Base-by-base conservation (phyloP, 2,329 filamentous ascomycete genomes). In the Calonectria henricotiae region DNA sequence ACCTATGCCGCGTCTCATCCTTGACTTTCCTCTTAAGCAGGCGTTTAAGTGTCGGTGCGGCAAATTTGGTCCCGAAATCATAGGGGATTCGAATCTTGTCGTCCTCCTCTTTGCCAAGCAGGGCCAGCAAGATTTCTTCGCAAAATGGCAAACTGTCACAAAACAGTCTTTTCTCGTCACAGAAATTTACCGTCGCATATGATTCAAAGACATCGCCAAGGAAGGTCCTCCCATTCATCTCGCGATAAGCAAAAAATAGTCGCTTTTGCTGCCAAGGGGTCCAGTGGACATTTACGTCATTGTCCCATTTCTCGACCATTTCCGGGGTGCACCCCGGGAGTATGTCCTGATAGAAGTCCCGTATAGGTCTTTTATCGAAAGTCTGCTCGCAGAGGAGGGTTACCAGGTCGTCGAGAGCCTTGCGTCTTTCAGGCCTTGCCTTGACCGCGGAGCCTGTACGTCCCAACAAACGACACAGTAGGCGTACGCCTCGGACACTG, bases 291-390 rank as follows among this genome's bases (percentile, higher is more conserved):
- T 60, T 39, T 2, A 3, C 51, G 2, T 74, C 20, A 1, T 69
- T 44, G 32, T 79, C 75, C 64, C 73, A 78, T 23, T 68, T 66
- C 65, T 72, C 20, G n/a, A 78, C 55, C 2, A 77, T 44, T 1
- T 71, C 70, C 2, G 69, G 32, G 35, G 51, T 67, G 20, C 77
- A 79, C 7, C 73, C 76, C 6, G 77, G 76, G 3, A 79, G 4
- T 3, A 79, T 76, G 30, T 74, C 54, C 35, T 79, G 76, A 1
- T 79, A 79, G 5, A 69, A 71, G 2, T 30, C 35, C 8, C 51
- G 66, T 15, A 79, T 30, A 1, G 77, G 77, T 2, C 77, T 73
- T 15, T 64, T 37, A 20, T 79, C 77, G 20, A 41, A 8, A 3
- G 37, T 23, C 1, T 55, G 47, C 2, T 71, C 47, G 43, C 68